These are phyloP conservation scores for Rhizophlyctis rosea DNA, from an alignment of 192 early-diverging fungal species.

Conservation along the genomic window DNA sequence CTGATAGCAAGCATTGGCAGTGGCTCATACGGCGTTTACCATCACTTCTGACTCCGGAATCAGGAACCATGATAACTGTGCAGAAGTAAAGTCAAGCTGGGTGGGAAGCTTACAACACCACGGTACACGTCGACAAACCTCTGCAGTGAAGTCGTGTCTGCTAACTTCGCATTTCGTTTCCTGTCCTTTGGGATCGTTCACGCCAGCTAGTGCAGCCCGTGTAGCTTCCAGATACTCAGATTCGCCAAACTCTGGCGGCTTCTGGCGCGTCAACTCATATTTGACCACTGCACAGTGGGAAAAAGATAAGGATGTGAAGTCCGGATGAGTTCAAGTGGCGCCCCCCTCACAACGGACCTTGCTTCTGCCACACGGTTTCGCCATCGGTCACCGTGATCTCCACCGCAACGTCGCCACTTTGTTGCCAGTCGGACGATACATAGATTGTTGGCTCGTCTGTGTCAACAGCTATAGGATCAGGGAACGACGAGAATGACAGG, in stretches of 20 bases:
- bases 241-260: conserved; percentile 14
- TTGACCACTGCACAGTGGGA: neutral
- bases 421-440: conserved; percentile 6
- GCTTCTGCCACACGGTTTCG: conserved; percentile 9
- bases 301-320: neutral
- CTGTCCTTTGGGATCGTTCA: neutral
- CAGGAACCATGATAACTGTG: conserved; percentile 21
- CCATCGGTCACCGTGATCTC: conserved; percentile 14
- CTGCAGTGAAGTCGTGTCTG: conserved; percentile 3
- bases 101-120: neutral
- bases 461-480: neutral
- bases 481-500: neutral
- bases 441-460: neutral
- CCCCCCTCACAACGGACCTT: neutral
- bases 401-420: conserved; percentile 8
- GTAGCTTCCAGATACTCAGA: conserved; percentile 8
- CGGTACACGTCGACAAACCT: conserved; percentile 2
- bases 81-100: neutral
- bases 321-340: neutral
- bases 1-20: neutral
- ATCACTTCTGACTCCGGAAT: conserved; percentile 12
- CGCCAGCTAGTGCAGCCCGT: conserved; percentile 13
- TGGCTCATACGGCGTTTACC: neutral
- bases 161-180: conserved; percentile 3
- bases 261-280: neutral